These are phyloP conservation scores for Ceratobasidium sp. DNA, from an alignment of 1,284 basidiomycete species.

Conservation along the genomic window DNA sequence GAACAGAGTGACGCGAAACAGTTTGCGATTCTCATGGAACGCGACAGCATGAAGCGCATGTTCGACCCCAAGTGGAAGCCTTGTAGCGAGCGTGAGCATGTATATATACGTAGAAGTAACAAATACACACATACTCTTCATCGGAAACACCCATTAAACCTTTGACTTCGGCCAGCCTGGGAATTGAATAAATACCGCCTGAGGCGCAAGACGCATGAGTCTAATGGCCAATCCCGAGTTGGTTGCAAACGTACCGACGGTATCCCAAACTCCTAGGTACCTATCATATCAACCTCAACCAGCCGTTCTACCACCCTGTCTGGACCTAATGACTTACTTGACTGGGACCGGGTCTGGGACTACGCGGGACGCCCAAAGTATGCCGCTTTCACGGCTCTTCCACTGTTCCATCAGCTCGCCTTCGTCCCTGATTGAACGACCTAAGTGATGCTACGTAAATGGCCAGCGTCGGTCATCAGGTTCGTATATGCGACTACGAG, in stretches of 20 bases:
- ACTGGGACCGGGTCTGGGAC: background rate
- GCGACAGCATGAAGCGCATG: conserved; percentile 43
- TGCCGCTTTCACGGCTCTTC: conserved; percentile 10
- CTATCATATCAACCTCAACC: background rate
- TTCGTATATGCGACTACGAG: too few species aligned
- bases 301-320: background rate
- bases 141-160: conserved; percentile 15
- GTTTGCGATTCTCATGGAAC: conserved; percentile 42
- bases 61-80: conserved; percentile 35
- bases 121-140: conserved; percentile 8
- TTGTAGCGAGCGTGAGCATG: background rate
- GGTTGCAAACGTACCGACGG: conserved; percentile 24
- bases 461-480: background rate
- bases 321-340: background rate
- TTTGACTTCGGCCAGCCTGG: conserved; percentile 3
- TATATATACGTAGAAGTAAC: background rate
- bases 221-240: background rate
- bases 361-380: conserved; percentile 2
- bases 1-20: conserved; percentile 32
- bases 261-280: conserved; percentile 38
- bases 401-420: conserved; percentile 22
- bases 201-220: background rate
- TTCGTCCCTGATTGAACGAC: conserved; percentile 20
- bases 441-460: background rate
- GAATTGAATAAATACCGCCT: conserved; percentile 16